Percentiles rank a stretch among this genome's conserved stretches.
Conservation (phyloP, 2,329 filamentous ascomycete genomes). For the Phoma sp. region DNA sequence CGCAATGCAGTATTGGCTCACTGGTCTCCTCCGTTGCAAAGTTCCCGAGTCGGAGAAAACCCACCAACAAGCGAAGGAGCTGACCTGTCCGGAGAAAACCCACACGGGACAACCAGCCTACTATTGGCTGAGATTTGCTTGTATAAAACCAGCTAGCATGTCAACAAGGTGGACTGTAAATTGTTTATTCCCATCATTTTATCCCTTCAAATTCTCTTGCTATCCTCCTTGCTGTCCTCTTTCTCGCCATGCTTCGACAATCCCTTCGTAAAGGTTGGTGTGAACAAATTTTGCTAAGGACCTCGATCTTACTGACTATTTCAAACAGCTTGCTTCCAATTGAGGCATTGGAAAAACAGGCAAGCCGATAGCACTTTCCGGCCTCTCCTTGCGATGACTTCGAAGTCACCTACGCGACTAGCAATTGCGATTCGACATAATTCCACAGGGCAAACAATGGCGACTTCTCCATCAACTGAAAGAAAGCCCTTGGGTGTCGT, state of each 20-base stretch:
- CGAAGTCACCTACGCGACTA: neutral
- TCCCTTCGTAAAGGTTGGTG: neutral
- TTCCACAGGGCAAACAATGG: neutral
- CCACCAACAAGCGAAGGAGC: too few species aligned
- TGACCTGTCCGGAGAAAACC: constrained; percentile 1
- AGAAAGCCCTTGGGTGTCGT: neutral
- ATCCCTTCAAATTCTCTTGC: too few species aligned
- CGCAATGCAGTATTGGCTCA: too few species aligned
- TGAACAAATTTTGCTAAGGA: neutral
- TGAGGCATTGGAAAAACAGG: too few species aligned
- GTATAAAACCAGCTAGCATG: neutral
- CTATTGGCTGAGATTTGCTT: neutral
- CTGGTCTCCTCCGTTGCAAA: too few species aligned
- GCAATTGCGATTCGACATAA: neutral
- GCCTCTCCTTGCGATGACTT: too few species aligned
- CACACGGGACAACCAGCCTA: neutral
- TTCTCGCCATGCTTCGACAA: neutral
- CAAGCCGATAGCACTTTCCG: too few species aligned
- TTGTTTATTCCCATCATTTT: neutral
- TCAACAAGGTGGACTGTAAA: neutral
- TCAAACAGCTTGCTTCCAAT: too few species aligned
- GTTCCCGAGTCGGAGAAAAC: neutral
- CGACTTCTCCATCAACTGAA: neutral
- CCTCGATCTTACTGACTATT: neutral
- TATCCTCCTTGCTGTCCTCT: too few species aligned